Base-by-base conservation (phyloP, 78 protist genomes). In the Diacronema lutheri region DNA sequence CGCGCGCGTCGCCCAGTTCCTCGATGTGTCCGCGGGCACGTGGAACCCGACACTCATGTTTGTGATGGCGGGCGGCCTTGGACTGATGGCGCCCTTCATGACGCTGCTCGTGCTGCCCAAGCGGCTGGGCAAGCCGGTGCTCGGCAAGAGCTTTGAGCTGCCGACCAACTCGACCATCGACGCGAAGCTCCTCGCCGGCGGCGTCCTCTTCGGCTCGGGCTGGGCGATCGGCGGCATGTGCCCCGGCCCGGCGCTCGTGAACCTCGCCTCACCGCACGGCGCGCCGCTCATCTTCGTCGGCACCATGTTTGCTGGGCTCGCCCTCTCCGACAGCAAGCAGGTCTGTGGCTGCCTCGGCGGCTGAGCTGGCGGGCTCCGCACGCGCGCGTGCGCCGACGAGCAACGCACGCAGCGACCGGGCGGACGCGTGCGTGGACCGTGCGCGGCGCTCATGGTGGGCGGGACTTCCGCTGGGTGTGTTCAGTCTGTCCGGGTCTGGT, bases 171-270 rank as follows among this genome's bases (percentile, higher is more conserved):
- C 19, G n/a, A 16, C n/a, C 23, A 25, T 81, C 69, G 50, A 81
- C 60, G 25, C 29, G 72, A 20, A 21, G 41, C 76, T 85, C 26
- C 20, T 85, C 23, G 9, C 2, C 61, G 88, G 88, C 41, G 6
- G 85, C 31, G 57, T 10, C 44, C 40, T 85, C 37, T 85, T 85
- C 20, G 88, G 88, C 72, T 1, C 60, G 44, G 88, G 88, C 65
- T 85, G 88, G 88, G 88, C 44, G 10, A 0, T 77, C 23, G 0
- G n/a, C 35, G 88, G 88, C n/a, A 19, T 85, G 10, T 85, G 88
- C 62, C 88, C 85, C 33, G 88, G 88, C 37, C 88, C 83, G 37
- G 87, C 31, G 37, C 10, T 84, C 57, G 66, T 84, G 13, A 21
- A 2, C 56, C 20, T 65, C 69, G 69, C 50, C 50, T 9, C 3